Base-by-base conservation (phyloP, 2,329 filamentous ascomycete genomes). In the Harringtonia aguacate region DNA sequence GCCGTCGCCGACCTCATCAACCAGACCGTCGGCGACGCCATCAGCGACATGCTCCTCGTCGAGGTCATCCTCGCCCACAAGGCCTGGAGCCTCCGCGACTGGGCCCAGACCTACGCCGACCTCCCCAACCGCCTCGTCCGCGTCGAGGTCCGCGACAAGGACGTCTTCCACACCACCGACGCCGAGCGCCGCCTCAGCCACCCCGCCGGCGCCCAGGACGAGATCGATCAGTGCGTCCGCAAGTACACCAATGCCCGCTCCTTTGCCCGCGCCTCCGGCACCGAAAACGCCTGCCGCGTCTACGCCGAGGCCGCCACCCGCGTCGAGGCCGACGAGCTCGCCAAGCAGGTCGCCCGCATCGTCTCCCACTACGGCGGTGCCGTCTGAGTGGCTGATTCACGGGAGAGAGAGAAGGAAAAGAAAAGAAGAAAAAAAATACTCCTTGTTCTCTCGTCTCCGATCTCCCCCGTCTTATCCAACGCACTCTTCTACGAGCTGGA, bases 21-120 rank as follows among this genome's bases (percentile, higher is more conserved):
- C 72, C 92, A 98, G 69, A 92, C 92, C 1, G 90, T 97, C 38
- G 92, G 92, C 43, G 92, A 98, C 60, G 92, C 92, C 38, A 76
- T 98, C 46, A 95, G 88, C 1, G 92, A 98, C 65, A 85, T 95
- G 75, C 77, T 98, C 37, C 80, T 98, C 57, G 89, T 97, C 33
- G 92, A 98, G 65, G 86, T 90, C 29, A 92, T 97, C 53, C 81
- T 98, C 34, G 89, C 92, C 8, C 88, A 97, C 75, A 97, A 95
- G 70, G 75, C 73, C 53, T 98, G 89, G 89, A 80, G 77, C 22
- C 81, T 88, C 37, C 81, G 82, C 60, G 87, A 97, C 61, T 98
- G 92, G 92, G 80, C 89, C 49, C 77, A 79, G 51, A 95, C 88
- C 6, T 98, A 98, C 68, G 84, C 78, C 21, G 92, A 98, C 62